Conservation (phyloP, 2,329 filamentous ascomycete species). For the Trichoderma lentiforme region DNA sequence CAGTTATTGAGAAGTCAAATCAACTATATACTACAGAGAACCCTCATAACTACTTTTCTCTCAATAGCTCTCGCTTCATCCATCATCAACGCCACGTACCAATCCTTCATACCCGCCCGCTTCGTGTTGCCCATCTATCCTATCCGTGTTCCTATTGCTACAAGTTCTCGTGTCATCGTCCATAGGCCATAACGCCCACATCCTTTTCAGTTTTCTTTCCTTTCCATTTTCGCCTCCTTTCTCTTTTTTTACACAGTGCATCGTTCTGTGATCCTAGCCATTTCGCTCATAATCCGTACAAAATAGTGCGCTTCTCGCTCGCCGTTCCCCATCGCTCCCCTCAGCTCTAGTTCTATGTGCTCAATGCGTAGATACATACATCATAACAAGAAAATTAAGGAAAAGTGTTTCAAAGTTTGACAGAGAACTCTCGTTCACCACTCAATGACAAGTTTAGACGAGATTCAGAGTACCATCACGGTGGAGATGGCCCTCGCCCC, state of each 20-base stretch:
- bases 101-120: not conserved
- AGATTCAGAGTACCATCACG: not conserved
- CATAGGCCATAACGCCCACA: not conserved
- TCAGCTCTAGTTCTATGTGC: slow-evolving; percentile 10
- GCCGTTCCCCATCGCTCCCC: not conserved
- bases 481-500: not conserved
- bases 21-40: not conserved
- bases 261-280: not conserved
- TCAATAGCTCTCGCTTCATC: not conserved
- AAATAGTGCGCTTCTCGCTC: not conserved
- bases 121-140: not conserved
- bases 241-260: not conserved
- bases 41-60: no score
- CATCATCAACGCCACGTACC: not conserved
- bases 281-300: not conserved
- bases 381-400: not conserved
- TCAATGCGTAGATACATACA: slow-evolving; percentile 6
- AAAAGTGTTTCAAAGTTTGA: not conserved
- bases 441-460: not conserved
- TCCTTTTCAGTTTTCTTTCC: not conserved
- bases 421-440: not conserved
- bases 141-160: not conserved
- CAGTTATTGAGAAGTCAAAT: not conserved
- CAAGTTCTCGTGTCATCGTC: not conserved
- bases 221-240: no score